Conservation (phyloP, 2,329 filamentous ascomycete genomes). For the Fusarium nygamai region DNA sequence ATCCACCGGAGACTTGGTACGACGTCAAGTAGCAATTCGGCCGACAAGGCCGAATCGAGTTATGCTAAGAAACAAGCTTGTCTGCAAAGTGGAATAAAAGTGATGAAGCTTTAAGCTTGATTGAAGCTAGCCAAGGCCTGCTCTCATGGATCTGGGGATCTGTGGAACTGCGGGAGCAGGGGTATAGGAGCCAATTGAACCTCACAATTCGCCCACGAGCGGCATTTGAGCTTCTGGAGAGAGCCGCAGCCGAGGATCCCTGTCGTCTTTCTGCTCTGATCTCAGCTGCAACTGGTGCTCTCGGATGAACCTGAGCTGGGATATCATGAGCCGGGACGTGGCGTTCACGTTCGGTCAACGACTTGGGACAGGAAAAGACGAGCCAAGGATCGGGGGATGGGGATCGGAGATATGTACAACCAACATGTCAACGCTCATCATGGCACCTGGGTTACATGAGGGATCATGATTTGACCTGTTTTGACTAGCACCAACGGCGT, state of each 20-base stretch:
- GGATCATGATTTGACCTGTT: constrained; percentile 33
- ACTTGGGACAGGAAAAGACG: constrained; percentile 31
- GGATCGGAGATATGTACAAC: constrained; percentile 4
- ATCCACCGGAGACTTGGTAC: neutral
- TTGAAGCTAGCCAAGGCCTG: constrained; percentile 10
- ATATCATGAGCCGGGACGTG: constrained; percentile 20
- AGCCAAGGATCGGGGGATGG: constrained; percentile 35
- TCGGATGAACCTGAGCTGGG: constrained; percentile 2
- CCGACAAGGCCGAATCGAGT: constrained; percentile 29
- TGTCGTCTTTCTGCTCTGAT: constrained; percentile 15
- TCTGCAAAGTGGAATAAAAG: constrained; percentile 4
- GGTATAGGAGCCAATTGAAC: constrained; percentile 30
- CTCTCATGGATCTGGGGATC: constrained; percentile 20
- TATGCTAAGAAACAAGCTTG: constrained; percentile 39
- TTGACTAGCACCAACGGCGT: constrained; percentile 15
- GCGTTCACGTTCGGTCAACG: constrained; percentile 35
- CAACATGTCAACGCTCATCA: constrained; percentile 11
- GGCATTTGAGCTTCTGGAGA: constrained; percentile 17
- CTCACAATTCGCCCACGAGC: constrained; percentile 34
- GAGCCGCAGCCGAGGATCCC: constrained; percentile 16
- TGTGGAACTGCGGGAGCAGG: constrained; percentile 31
- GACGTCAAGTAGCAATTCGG: constrained; percentile 18
- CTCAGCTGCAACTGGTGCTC: constrained; percentile 22
- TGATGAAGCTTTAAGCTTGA: constrained; percentile 28
- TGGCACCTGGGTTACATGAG: constrained; percentile 26